Base-by-base conservation (phyloP, 2,329 filamentous ascomycete genomes). In the Allantophomopsis cytisporea region DNA sequence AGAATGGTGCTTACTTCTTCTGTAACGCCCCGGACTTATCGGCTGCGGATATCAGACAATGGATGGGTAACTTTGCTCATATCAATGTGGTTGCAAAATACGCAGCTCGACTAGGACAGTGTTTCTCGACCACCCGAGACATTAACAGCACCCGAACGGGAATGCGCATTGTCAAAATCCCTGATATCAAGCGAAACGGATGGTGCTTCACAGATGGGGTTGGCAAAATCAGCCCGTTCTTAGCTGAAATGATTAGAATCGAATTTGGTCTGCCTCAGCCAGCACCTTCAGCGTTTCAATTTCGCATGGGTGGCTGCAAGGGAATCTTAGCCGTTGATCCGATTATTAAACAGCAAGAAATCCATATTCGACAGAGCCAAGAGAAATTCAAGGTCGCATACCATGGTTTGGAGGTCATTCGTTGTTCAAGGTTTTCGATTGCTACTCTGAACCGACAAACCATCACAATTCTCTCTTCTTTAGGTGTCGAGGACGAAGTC, bases 1-100 rank as follows among this genome's bases (percentile, higher is more conserved):
- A 96, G 53, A 79, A 89, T 48, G 83, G 88, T 0, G 88, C 85
- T 0, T 96, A 91, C 54, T 95, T 98, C 60, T 96, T 96, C 56
- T 81, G 84, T 4, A 73, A 83, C 0, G 76, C 75, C 0, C 63
- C 73, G 0, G 65, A 74, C 40, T 54, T 83, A 7, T 80, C 75
- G 2, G 85, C 85, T 39, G 71, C 81, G 14, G 68, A 80, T 37
- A 95, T 98, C 41, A 80, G 89, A 4, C 58, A 66, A 23, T 88
- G 83, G 75, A 94, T 96, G 81, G 91, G 91, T 0, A 64, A 81
- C 12, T 94, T 98, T 50, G 68, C 67, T 12, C 73, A 86, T 45
- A 95, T 95, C 57, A 75, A 70, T 40, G 73, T 82, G 18, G 73
- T 94, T n/a, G 88, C 89, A 21, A 95, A 94, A 52, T 84, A 88